These are phyloP conservation scores for Hypoxylon sp. DNA, from an alignment of 2,329 filamentous ascomycete genomes.

Conservation along the genomic window DNA sequence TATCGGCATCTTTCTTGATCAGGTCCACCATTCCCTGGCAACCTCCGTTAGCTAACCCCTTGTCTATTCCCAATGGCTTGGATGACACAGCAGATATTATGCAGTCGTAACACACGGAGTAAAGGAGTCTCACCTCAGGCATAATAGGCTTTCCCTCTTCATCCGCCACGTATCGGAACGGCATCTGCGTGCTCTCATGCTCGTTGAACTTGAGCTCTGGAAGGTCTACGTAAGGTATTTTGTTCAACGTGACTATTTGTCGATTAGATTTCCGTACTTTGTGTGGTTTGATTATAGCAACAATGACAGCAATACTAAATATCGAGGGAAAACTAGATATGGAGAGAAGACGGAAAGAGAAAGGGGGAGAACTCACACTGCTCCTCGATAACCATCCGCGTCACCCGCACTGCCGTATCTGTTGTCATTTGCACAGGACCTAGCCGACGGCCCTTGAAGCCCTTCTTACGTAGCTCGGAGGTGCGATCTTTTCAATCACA, in stretches of 20 bases:
- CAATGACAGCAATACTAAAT: background rate
- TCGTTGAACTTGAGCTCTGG: slow-evolving; percentile 92
- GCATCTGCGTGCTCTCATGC: slow-evolving; percentile 96
- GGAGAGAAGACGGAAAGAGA: background rate
- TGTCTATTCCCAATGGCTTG: background rate
- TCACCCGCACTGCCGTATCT: slow-evolving; percentile 95
- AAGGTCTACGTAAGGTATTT: slow-evolving; percentile 87
- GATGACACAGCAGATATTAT: too few relatives aligned
- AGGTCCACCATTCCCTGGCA: slow-evolving; percentile 91
- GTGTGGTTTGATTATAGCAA: background rate
- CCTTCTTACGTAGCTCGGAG: slow-evolving; percentile 94
- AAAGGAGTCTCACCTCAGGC: slow-evolving; percentile 78
- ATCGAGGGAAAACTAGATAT: background rate
- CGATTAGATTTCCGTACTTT: background rate
- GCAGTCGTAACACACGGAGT: too few relatives aligned
- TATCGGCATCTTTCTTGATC: slow-evolving; percentile 94
- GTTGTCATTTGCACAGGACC: slow-evolving; percentile 98
- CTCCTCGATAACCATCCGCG: slow-evolving; percentile 87
- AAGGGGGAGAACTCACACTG: slow-evolving; percentile 69
- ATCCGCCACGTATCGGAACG: slow-evolving; percentile 92
- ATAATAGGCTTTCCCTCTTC: slow-evolving; percentile 85
- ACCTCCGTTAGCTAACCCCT: background rate
- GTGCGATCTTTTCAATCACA: slow-evolving; percentile 81
- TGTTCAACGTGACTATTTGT: slow-evolving; percentile 77
- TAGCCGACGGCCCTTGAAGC: slow-evolving; percentile 87